Evolutionary conservation across 2,329 filamentous ascomycete genomes (phyloP).

Genomic region (Fusarium decemcellulare): DNA sequence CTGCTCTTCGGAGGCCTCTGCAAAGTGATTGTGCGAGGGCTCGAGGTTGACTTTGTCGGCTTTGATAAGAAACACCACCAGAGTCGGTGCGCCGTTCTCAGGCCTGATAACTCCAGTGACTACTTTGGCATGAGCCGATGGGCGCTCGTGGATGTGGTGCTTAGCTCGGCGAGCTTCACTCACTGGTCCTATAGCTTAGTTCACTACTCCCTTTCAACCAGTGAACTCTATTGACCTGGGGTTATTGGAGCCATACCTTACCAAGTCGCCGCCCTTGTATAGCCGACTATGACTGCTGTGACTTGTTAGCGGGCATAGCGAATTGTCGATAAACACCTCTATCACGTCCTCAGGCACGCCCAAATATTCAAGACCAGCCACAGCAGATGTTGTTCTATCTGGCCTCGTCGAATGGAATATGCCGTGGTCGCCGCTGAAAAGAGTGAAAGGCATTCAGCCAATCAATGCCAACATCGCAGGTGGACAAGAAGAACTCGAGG

Average conservation of each 20-base stretch:
- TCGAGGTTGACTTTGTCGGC: conserved; percentile 4
- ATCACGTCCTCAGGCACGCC: conserved; percentile 70
- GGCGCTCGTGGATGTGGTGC: conserved; percentile 57
- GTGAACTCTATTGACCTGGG: not conserved
- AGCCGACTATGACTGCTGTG: conserved; percentile 57
- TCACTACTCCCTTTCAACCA: conserved; percentile 74
- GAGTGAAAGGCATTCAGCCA: conserved; percentile 65
- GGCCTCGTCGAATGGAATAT: conserved; percentile 67
- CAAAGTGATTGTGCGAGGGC: conserved; percentile 32
- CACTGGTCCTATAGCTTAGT: conserved; percentile 74
- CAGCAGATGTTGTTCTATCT: conserved; percentile 64
- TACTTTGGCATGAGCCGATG: conserved; percentile 57
- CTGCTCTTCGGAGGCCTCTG: conserved; percentile 50
- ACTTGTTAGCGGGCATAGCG: conserved; percentile 63
- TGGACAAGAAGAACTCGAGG: conserved; percentile 63
- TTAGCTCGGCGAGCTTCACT: conserved; percentile 62
- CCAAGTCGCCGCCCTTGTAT: conserved; percentile 72
- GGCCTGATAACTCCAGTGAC: conserved; percentile 52
- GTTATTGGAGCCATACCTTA: not conserved
- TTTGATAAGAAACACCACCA: conserved; percentile 32
- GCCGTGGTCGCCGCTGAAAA: conserved; percentile 63
- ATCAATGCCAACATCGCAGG: conserved; percentile 55
- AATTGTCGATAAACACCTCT: conserved; percentile 69
- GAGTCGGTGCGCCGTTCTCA: conserved; percentile 46
- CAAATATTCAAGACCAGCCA: conserved; percentile 73